These are phyloP conservation scores for Microcos paniculata DNA, from an alignment of 345 rosid genomes.

Conservation along the genomic window DNA sequence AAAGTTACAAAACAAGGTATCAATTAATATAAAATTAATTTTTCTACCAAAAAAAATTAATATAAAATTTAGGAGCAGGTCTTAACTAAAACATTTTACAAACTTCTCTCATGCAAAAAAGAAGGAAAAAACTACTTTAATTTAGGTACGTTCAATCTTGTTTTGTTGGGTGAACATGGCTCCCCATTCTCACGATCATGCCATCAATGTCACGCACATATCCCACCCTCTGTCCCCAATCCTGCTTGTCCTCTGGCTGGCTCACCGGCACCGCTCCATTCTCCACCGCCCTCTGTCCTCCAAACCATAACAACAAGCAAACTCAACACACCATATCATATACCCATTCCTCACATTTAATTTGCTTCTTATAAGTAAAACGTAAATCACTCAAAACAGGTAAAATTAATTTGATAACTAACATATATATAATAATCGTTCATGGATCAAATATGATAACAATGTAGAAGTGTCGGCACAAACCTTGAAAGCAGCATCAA, in stretches of 20 bases:
- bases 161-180: conserved; percentile 47
- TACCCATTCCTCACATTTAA: background rate
- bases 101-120: background rate
- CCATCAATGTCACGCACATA: conserved; percentile 83
- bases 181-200: conserved; percentile 63
- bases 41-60: too few relatives aligned
- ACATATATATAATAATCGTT: background rate
- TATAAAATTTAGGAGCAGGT: too few relatives aligned
- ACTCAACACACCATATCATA: background rate
- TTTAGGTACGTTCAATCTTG: background rate
- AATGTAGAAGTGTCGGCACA: background rate
- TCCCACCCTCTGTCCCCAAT: conserved; percentile 92
- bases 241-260: conserved; percentile 58
- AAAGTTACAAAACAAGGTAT: too few relatives aligned
- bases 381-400: background rate
- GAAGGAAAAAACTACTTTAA: background rate
- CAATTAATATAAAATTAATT: too few relatives aligned
- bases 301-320: background rate
- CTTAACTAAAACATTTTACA: too few relatives aligned
- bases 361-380: background rate
- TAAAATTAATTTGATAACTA: background rate
- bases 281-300: conserved; percentile 71
- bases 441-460: too few relatives aligned
- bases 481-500: conserved; percentile 86
- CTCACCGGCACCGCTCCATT: conserved; percentile 71